These are phyloP conservation scores for Fusarium xyrophilum DNA, from an alignment of 2,329 filamentous ascomycete genomes.

Conservation along the genomic window DNA sequence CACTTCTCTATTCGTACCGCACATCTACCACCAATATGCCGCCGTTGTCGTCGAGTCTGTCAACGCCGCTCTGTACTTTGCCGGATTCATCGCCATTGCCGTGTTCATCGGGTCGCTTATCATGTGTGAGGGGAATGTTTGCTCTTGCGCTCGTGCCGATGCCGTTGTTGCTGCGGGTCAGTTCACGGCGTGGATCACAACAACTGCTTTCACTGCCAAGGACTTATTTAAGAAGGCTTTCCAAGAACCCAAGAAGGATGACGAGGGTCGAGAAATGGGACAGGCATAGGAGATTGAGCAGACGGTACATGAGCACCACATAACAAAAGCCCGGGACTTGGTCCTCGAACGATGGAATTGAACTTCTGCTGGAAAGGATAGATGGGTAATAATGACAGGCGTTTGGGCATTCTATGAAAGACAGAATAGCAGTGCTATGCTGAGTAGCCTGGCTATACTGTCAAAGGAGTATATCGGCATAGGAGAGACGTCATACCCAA, in stretches of 20 bases:
- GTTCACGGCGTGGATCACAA: slow-evolving; percentile 61
- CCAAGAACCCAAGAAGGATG: slow-evolving; percentile 40
- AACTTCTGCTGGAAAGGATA: slow-evolving; percentile 8
- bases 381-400: slow-evolving; percentile 28
- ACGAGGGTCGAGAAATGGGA: slow-evolving; percentile 46
- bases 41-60: slow-evolving; percentile 57
- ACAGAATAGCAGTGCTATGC: slow-evolving; percentile 18
- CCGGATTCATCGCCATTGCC: slow-evolving; percentile 64
- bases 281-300: slow-evolving; percentile 39
- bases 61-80: slow-evolving; percentile 65
- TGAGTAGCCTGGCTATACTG: slow-evolving; percentile 15
- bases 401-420: slow-evolving; percentile 29
- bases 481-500: slow-evolving; percentile 21
- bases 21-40: slow-evolving; percentile 56
- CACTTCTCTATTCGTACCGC: slow-evolving; percentile 54
- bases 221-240: slow-evolving; percentile 56
- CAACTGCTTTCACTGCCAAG: slow-evolving; percentile 54
- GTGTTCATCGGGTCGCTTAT: slow-evolving; percentile 62
- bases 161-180: slow-evolving; percentile 61
- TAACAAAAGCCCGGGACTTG: neutral
- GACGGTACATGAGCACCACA: neutral
- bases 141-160: slow-evolving; percentile 61
- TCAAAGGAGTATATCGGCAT: slow-evolving; percentile 35
- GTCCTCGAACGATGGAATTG: neutral
- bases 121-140: slow-evolving; percentile 65